Conservation (phyloP, 2,329 filamentous ascomycete species). For the Ceratocystis albifundus region DNA sequence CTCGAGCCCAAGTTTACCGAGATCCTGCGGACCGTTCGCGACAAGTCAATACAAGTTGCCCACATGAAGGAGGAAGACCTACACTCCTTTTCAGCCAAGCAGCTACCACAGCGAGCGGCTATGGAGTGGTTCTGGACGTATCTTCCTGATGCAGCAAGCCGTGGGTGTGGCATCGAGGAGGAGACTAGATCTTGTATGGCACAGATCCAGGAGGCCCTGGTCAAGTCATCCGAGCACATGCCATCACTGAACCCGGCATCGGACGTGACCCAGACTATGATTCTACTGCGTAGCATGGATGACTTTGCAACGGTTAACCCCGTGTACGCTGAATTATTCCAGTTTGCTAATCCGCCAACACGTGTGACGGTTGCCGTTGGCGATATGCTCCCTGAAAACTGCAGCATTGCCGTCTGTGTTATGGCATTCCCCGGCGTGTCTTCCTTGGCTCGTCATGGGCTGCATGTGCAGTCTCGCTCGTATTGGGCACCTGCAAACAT, state of each 20-base stretch:
- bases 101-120: slow-evolving; percentile 6
- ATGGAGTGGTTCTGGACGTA: slow-evolving; percentile 33
- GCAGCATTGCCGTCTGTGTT: slow-evolving; percentile 50
- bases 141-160: slow-evolving; percentile 26
- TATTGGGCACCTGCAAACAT: slow-evolving; percentile 99
- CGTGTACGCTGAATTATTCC: slow-evolving; percentile 65
- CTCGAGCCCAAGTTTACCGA: slow-evolving; percentile 51
- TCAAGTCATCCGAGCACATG: slow-evolving; percentile 25
- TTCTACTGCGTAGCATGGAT: slow-evolving; percentile 67
- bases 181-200: slow-evolving; percentile 40
- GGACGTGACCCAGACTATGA: slow-evolving; percentile 44
- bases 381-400: slow-evolving; percentile 46
- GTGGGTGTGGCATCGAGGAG: slow-evolving; percentile 32
- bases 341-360: slow-evolving; percentile 67
- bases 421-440: slow-evolving; percentile 31
- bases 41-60: slow-evolving; percentile 13
- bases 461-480: slow-evolving; percentile 85
- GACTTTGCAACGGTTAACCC: slow-evolving; percentile 67
- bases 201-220: slow-evolving; percentile 36
- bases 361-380: slow-evolving; percentile 75
- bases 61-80: slow-evolving; percentile 4
- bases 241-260: slow-evolving; percentile 29
- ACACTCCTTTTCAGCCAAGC: slow-evolving; percentile 22
- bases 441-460: slow-evolving; percentile 40
- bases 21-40: slow-evolving; percentile 31